Conservation (phyloP, 345 rosid species). For the thale cress (Arabidopsis thaliana) region TAIR10.1 NC_003074.8:6821501-6822000, state of each 20-base stretch:
- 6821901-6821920: constrained; percentile 36
- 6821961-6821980: constrained; percentile 48
- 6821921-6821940: neutral
- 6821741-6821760: constrained; percentile 43
- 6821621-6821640: constrained; percentile 12
- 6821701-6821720: constrained; percentile 52
- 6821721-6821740: constrained; percentile 40
- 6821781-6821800: constrained; percentile 56
- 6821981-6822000: constrained; percentile 73
- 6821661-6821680: constrained; percentile 17
- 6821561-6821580: neutral
- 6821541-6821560: neutral
- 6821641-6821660: constrained; percentile 7
- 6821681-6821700: constrained; percentile 61
- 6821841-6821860: constrained; percentile 78
- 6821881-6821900: constrained; percentile 76
- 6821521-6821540: too few relatives aligned
- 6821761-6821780: constrained; percentile 48
- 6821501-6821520: constrained; percentile 1
- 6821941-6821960: constrained; percentile 14
- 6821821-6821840: constrained; percentile 59
- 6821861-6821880: constrained; percentile 83
- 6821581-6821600: neutral
- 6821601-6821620: constrained; percentile 13
- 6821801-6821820: constrained; percentile 68